phyloP scores from a whole-genome alignment of 2,329 filamentous ascomycete genomes.

The Penicillium fuscoglaucum region DNA sequence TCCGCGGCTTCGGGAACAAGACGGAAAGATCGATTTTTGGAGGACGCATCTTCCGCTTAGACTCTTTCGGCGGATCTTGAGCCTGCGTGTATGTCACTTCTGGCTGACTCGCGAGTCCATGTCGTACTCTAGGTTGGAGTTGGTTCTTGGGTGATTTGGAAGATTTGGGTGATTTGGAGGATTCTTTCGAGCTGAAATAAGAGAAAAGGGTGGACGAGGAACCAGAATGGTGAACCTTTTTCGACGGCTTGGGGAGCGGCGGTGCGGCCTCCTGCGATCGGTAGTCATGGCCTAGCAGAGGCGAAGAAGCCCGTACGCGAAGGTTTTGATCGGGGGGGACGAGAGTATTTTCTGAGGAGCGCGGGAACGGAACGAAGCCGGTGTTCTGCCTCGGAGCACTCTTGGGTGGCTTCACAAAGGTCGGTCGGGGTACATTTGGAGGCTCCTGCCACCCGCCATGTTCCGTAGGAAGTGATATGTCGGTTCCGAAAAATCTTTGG shows the following conservation, averaged over 20 bases:
- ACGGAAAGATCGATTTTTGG: constrained; percentile 45
- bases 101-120: constrained; percentile 21
- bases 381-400: constrained; percentile 31
- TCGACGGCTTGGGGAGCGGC: constrained; percentile 37
- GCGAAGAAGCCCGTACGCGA: constrained; percentile 49
- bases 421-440: constrained; percentile 35
- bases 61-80: constrained; percentile 33
- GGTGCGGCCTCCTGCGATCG: constrained; percentile 28
- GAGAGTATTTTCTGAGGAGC: constrained; percentile 17
- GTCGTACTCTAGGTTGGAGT: constrained; percentile 20
- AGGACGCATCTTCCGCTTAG: constrained; percentile 42
- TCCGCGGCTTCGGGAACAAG: constrained; percentile 44
- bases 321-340: constrained; percentile 34
- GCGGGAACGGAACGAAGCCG: constrained; percentile 31
- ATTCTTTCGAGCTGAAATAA: constrained; percentile 48
- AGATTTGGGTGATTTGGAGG: constrained; percentile 40
- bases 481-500: constrained; percentile 35
- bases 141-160: constrained; percentile 24
- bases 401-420: constrained; percentile 43
- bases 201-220: constrained; percentile 51
- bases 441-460: constrained; percentile 26
- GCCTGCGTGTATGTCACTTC: constrained; percentile 27
- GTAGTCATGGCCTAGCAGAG: constrained; percentile 45
- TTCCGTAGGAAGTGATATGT: constrained; percentile 27
- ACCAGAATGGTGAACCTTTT: constrained; percentile 41